Evolutionary conservation across 495 filamentous ascomycete genomes (phyloP).

Genomic region (Daldinia vernicosa): DNA sequence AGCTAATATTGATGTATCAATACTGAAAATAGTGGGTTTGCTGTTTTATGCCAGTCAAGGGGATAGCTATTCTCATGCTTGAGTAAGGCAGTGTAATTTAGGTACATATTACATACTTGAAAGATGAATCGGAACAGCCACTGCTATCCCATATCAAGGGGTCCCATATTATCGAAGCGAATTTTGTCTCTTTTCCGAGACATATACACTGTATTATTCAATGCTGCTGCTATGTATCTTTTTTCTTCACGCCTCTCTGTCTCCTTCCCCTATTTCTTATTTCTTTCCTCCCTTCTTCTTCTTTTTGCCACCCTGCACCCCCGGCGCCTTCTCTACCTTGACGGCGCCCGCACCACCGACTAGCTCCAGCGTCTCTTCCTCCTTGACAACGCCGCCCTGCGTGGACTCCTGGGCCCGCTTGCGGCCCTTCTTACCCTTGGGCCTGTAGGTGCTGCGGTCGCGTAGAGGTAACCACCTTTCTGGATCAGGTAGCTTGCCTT

Average conservation of each 20-base stretch:
- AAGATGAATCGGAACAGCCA: neutral
- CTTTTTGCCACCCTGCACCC: conserved; percentile 67
- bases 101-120: too few relatives aligned
- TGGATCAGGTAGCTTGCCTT: conserved; percentile 78
- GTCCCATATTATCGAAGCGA: neutral
- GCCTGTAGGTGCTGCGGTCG: conserved; percentile 86
- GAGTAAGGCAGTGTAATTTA: neutral
- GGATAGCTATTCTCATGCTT: neutral
- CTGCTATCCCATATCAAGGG: neutral
- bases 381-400: conserved; percentile 81
- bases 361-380: conserved; percentile 70
- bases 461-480: conserved; percentile 93
- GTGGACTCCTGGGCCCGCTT: conserved; percentile 78
- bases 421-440: conserved; percentile 91
- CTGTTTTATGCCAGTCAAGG: too few relatives aligned
- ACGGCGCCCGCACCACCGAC: conserved; percentile 69
- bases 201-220: neutral
- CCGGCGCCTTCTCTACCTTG: conserved; percentile 64
- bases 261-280: conserved; percentile 60
- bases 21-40: too few relatives aligned
- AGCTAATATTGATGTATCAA: too few relatives aligned
- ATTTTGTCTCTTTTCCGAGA: neutral
- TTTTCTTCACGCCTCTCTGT: neutral
- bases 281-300: conserved; percentile 69
- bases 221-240: neutral